phyloP scores from a whole-genome alignment of 202 grass and related monocot species.

The Eragrostis tef region DNA sequence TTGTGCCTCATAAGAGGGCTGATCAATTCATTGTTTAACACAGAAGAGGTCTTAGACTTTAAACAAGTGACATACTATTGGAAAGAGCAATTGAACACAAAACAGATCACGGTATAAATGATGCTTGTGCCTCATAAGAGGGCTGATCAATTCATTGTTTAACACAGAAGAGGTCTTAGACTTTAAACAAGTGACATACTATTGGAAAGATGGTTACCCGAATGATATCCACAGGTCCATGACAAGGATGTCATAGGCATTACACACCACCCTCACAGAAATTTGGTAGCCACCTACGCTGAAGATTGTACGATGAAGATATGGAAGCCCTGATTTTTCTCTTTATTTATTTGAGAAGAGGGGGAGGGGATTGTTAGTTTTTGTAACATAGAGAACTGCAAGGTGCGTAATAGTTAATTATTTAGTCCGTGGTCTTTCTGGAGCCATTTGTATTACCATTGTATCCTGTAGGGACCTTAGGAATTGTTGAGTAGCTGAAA shows the following conservation, averaged over 20 bases:
- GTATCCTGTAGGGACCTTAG: conserved; percentile 21
- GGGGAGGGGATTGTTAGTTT: background rate
- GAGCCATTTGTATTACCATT: conserved; percentile 11
- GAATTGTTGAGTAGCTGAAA: conserved; percentile 9
- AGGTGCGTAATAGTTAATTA: conserved; percentile 12
- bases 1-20: background rate
- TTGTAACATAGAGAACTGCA: conserved; percentile 39
- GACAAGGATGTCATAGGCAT: conserved; percentile 97
- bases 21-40: background rate
- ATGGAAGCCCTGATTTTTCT: conserved; percentile 80
- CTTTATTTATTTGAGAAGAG: background rate
- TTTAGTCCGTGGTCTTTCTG: background rate
- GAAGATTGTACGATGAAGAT: conserved; percentile 97
- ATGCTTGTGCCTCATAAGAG: background rate
- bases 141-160: background rate
- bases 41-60: too few species aligned
- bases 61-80: too few species aligned
- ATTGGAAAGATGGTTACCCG: background rate
- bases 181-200: background rate
- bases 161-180: background rate
- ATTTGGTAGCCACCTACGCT: conserved; percentile 82
- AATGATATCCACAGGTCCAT: conserved; percentile 65
- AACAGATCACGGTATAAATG: background rate
- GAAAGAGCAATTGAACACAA: background rate
- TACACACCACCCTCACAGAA: conserved; percentile 88